These are phyloP conservation scores for Hypomyces perniciosus DNA, from an alignment of 2,329 filamentous ascomycete genomes.

Conservation along the genomic window DNA sequence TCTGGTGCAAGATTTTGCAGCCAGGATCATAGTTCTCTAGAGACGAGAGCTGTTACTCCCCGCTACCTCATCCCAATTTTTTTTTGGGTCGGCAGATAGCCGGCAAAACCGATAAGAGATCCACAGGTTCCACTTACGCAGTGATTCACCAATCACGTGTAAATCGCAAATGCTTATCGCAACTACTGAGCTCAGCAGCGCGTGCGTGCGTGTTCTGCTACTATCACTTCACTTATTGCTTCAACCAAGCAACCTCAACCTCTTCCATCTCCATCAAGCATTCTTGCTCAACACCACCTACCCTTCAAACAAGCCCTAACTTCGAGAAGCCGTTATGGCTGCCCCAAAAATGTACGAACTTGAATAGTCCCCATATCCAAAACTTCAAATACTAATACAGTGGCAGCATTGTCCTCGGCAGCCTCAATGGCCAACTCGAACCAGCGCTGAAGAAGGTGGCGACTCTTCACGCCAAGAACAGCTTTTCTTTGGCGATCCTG, in stretches of 20 bases:
- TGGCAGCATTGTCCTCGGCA: slow-evolving; percentile 70
- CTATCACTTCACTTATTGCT: slow-evolving; percentile 6
- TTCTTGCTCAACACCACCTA: background rate
- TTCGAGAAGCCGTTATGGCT: slow-evolving; percentile 31
- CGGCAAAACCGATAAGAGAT: slow-evolving; percentile 33
- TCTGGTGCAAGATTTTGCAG: slow-evolving; percentile 20
- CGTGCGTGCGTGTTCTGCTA: slow-evolving; percentile 7
- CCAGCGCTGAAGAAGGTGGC: slow-evolving; percentile 74
- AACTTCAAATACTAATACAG: background rate
- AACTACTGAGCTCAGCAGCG: slow-evolving; percentile 1
- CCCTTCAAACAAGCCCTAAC: background rate
- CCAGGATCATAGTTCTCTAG: slow-evolving; percentile 17
- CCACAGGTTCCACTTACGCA: slow-evolving; percentile 7
- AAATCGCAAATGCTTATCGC: slow-evolving; percentile 31
- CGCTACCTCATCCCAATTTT: slow-evolving; percentile 26
- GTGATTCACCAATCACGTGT: slow-evolving; percentile 25
- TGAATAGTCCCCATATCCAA: background rate
- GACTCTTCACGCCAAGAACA: slow-evolving; percentile 77
- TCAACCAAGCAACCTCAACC: background rate
- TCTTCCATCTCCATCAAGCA: background rate
- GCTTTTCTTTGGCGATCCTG: slow-evolving; percentile 78
- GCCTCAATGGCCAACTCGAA: slow-evolving; percentile 71
- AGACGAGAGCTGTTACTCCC: slow-evolving; percentile 21
- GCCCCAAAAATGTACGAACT: slow-evolving; percentile 42
- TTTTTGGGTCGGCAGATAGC: slow-evolving; percentile 27